A percentile compares a stretch with the other conserved stretches of the same genome.
phyloP scores from a whole-genome alignment of 2,329 filamentous ascomycete species.

The Pseudogymnoascus sp. region DNA sequence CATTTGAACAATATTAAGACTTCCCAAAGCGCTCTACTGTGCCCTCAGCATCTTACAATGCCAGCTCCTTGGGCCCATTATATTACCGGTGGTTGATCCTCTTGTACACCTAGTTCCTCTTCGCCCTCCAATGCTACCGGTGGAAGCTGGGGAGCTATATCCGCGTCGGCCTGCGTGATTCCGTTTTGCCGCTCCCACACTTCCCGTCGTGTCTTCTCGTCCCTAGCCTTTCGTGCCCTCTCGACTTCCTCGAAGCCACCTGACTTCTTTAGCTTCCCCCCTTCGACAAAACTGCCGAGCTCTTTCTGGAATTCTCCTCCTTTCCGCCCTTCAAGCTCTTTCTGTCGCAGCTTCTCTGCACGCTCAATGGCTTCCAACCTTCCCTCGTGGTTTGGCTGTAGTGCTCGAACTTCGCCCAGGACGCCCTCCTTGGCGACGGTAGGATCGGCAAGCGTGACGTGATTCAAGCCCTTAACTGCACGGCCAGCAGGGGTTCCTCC shows the following conservation, averaged over 20 bases:
- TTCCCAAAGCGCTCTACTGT: neutral
- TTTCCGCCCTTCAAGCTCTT: constrained; percentile 71
- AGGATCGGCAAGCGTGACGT: constrained; percentile 55
- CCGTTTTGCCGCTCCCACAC: constrained; percentile 63
- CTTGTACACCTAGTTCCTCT: constrained; percentile 2
- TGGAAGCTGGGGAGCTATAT: neutral
- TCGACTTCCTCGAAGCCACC: constrained; percentile 94
- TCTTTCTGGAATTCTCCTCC: constrained; percentile 74
- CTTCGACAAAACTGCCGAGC: constrained; percentile 74
- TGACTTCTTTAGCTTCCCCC: constrained; percentile 90
- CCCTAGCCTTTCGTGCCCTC: constrained; percentile 71
- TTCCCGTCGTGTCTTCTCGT: constrained; percentile 77
- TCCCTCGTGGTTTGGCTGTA: constrained; percentile 90
- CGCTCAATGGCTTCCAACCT: constrained; percentile 92
- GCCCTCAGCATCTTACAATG: neutral
- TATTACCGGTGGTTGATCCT: neutral
- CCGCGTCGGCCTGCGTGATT: constrained; percentile 12
- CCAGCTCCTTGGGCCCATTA: neutral
- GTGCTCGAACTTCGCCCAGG: constrained; percentile 82
- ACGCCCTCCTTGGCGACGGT: constrained; percentile 82
- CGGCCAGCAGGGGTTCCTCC: constrained; percentile 48
- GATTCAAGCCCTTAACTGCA: constrained; percentile 46
- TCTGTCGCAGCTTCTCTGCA: constrained; percentile 85
- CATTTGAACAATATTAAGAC: constrained; percentile 5
- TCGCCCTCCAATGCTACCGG: constrained; percentile 1